Evolutionary conservation across 345 rosid genomes (phyloP), one percentile per base, ranked within the genome.

Genomic region (Adansonia digitata): DNA sequence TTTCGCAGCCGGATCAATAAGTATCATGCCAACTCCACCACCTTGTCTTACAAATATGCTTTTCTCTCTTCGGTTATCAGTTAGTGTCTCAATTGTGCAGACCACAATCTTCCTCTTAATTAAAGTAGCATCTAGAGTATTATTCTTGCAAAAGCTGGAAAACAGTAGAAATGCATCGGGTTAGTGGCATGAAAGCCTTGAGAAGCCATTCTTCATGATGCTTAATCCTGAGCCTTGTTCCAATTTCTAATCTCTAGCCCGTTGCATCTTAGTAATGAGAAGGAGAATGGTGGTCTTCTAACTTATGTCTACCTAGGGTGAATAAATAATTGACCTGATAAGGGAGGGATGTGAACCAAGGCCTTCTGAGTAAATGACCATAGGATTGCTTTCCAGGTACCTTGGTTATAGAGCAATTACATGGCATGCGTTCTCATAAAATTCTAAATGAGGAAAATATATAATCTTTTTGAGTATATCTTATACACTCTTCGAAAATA

Each of bases 51-150:
- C 60, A 35, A 75, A 14, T 42, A 66, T 4, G 27, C 80, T 74
- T 78, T 82, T 88, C 22, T 74, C 78, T 22, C 39, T 48, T 45
- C 80, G 67, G 69, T 42, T 39, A 27, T 85, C 86, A 18, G 55
- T 12, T 18, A 78, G 0, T 9, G 14, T 57, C 74, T 84, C 86
- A 62, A 72, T 11, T 15, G 68, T 61, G 81, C 88, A 86, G n/a
- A 81, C 82, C 67, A 85, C 86, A 22, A 84, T 82, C 81, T 82
- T 83, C 65, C 88, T 85, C 78, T 83, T 82, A 7, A 85, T 82
- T 72, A 81, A 73, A 15, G 72, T 35, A 51, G 77, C 73, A 75
- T 85, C 86, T 26, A 80, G 75, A 22, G 86, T 83, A 35, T 79
- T 82, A 68, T 81, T 79, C 74, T 79, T 79, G 88, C 90, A 82